A percentile compares a stretch with the other conserved stretches of the same genome.
Evolutionary conservation across 306 rosid species (phyloP).

Genomic region (Vigna nakashimae): DNA sequence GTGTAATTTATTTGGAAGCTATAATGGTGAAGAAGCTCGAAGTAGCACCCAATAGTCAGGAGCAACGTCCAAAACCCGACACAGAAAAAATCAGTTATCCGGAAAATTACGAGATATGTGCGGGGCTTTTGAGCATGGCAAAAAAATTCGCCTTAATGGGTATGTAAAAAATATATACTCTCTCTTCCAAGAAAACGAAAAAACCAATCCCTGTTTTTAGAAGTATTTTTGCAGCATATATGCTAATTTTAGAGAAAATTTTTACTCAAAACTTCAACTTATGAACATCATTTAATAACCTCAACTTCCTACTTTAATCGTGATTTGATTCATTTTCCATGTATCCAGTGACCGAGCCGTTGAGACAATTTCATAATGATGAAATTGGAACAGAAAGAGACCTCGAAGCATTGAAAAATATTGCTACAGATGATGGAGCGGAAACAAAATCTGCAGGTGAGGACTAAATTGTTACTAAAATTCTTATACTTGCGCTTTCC

Average conservation of each 20-base stretch:
- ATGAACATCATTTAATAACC: constrained; percentile 3
- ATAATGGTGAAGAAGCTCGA: background rate
- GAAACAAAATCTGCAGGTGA: constrained; percentile 16
- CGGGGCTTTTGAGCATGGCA: background rate
- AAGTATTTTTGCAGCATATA: background rate
- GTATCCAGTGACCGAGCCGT: background rate
- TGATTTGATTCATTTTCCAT: background rate
- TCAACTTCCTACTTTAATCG: background rate
- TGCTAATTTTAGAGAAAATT: background rate
- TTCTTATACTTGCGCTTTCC: background rate
- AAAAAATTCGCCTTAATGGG: background rate
- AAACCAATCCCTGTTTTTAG: too few relatives aligned
- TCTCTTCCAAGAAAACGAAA: background rate
- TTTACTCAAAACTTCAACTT: background rate
- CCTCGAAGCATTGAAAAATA: background rate
- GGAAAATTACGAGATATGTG: constrained; percentile 14
- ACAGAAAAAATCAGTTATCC: background rate
- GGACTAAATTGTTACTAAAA: background rate
- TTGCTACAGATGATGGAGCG: background rate
- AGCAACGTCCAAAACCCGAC: background rate
- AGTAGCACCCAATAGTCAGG: background rate
- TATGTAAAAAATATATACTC: background rate
- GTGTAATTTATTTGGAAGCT: constrained; percentile 18
- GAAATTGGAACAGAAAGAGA: background rate
- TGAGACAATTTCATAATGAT: background rate